A percentile compares a stretch with the other conserved stretches of the same genome.
Evolutionary conservation across 1,139 yeast genomes (phyloP).

Genomic region (Casaregolazyma suthepensis): DNA sequence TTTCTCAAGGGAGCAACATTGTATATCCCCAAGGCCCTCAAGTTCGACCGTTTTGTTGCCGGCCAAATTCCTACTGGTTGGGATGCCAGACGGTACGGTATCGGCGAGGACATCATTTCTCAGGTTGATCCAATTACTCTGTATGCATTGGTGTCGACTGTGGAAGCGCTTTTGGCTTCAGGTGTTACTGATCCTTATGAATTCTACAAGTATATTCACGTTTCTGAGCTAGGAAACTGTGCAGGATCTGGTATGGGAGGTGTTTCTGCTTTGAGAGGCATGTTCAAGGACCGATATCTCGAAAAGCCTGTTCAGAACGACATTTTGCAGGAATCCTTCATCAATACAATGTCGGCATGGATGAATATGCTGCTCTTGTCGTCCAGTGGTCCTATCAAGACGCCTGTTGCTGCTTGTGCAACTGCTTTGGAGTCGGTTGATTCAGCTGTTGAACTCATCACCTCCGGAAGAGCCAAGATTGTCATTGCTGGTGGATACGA

Average conservation of each 20-base stretch:
- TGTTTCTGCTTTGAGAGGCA: constrained; percentile 91
- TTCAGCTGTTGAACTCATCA: constrained; percentile 87
- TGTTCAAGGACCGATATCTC: constrained; percentile 90
- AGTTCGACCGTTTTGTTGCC: constrained; percentile 93
- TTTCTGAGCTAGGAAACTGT: constrained; percentile 98
- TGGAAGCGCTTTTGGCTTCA: constrained; percentile 85
- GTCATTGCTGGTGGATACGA: constrained; percentile 98
- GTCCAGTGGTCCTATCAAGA: constrained; percentile 98
- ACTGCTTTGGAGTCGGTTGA: constrained; percentile 98
- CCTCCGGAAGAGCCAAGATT: constrained; percentile 89
- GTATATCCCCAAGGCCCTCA: constrained; percentile 90
- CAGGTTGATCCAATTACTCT: constrained; percentile 97
- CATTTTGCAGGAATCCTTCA: constrained; percentile 93
- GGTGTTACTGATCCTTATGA: constrained; percentile 98
- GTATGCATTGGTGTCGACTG: constrained; percentile 87
- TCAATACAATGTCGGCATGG: constrained; percentile 99
- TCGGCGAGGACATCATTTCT: constrained; percentile 81
- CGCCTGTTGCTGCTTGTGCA: constrained; percentile 99
- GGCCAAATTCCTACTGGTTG: constrained; percentile 99
- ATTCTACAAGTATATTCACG: constrained; percentile 96
- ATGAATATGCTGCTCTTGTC: constrained; percentile 95
- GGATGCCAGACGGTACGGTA: constrained; percentile 94
- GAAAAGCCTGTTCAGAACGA: constrained; percentile 96
- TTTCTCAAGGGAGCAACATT: constrained; percentile 90
- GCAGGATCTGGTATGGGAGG: constrained; percentile 99